Conservation (phyloP, 768 basidiomycete genomes). For the Serendipita vermifera region DNA sequence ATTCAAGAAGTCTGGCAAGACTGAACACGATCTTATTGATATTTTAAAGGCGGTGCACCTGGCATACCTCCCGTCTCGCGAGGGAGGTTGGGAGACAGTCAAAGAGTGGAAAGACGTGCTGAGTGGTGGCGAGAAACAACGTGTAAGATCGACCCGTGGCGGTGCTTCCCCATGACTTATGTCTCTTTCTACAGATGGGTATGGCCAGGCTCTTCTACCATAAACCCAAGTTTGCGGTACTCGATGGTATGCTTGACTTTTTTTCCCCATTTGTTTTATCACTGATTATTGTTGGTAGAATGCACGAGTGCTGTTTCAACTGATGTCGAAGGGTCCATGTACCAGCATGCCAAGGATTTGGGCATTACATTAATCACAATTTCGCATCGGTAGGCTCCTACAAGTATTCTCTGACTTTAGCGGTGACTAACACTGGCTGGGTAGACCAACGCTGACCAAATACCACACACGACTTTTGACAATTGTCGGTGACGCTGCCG, state of each 20-base stretch:
- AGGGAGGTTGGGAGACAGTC: constrained; percentile 79
- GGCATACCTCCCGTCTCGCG: constrained; percentile 70
- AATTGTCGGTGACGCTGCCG: constrained; percentile 56
- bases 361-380: constrained; percentile 91
- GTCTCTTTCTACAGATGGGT: constrained; percentile 46
- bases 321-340: constrained; percentile 93
- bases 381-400: constrained; percentile 51
- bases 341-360: constrained; percentile 77
- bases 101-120: constrained; percentile 89
- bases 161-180: constrained; percentile 11
- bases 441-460: constrained; percentile 68
- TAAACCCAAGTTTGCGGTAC: constrained; percentile 63
- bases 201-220: constrained; percentile 92
- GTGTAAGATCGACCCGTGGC: constrained; percentile 35
- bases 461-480: constrained; percentile 84
- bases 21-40: constrained; percentile 52
- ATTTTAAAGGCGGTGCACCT: constrained; percentile 76
- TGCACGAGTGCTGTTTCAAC: constrained; percentile 93
- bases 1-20: constrained; percentile 46
- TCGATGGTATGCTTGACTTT: constrained; percentile 52
- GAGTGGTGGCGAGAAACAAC: constrained; percentile 93
- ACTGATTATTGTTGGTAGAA: constrained; percentile 33
- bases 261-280: neutral
- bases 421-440: no score
- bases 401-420: neutral